Base-by-base conservation (phyloP, 2,329 filamentous ascomycete genomes). In the Diaporthe ilicicola region DNA sequence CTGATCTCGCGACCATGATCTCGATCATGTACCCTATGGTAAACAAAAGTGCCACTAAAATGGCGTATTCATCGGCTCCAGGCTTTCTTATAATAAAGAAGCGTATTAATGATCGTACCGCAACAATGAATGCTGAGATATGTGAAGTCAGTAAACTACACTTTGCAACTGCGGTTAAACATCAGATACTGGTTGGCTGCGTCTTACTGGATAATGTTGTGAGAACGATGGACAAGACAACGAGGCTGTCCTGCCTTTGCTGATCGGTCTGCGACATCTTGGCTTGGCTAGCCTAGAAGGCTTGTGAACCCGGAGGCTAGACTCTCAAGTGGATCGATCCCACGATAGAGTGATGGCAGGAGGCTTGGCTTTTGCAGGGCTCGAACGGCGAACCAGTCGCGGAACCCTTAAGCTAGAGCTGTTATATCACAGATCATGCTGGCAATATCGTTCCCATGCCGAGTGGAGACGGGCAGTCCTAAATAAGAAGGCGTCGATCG, bases 1-100 rank as follows among this genome's bases (percentile, higher is more conserved):
- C 69, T 9, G 48, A 13, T 51, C 66, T 64, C 22, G 68, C 32
- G 17, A 76, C 24, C 42, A 75, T 64, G 15, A 76, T 56, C 46
- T 73, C 71, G 39, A 72, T 67, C 55, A 76, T 67, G 46, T 76
- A 77, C n/a, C 73, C 75, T 15, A 77, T 72, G 4, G 71, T 74
- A 22, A 77, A 70, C 8, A 71, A 32, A 55, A 72, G 56, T 42
- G 76, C 72, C 2, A 69, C 69, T 1, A 77, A 32, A 0, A 76
- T 74, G 8, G 75, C 46, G 32, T 75, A 75, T 39, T 77, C 76
- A 37, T 77, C 76, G 19, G 68, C 46, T 1, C 75, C 74, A 0
- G 75, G 72, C 27, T 72, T 75, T 19, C 73, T 71, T 12, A 77
- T 72, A 1, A 77, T 67, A 27, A 73, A 37, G 37, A 76, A 75